Base-by-base conservation (phyloP, 2,329 filamentous ascomycete genomes). In the Penicillium italicum region DNA sequence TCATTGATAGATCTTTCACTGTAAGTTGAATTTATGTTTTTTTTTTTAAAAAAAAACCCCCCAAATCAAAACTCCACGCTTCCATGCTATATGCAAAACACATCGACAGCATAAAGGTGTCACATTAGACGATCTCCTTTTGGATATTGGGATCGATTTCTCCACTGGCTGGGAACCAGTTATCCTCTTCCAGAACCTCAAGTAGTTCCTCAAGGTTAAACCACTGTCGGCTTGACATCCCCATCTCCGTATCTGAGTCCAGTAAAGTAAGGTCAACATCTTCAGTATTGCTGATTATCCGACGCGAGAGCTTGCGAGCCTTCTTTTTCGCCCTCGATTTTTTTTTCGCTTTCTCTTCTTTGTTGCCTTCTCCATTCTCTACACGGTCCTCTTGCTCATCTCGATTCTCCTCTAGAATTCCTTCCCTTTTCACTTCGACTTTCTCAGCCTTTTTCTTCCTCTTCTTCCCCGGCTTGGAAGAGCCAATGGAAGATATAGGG, bases 111-210 rank as follows among this genome's bases (percentile, higher is more conserved):
- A 48, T 20, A 24, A 30, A 20, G 30, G 9, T 16, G 8, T 26
- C 34, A 49, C 36, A n/a, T 41, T 50, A 58, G 18, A 52, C 54
- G 24, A 65, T 54, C 31, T 55, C 53, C 18, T 57, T 11, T 40
- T 56, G 44, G 30, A 71, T 61, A 41, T 74, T 73, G 0, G 72
- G 62, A 49, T 74, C 65, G 10, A 74, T 63, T 24, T 59, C 47
- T 10, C 62, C 54, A 51, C 66, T 71, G n/a, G 62, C 63, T 16
- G 72, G 73, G 67, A 71, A 75, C 73, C 73, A 76, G 51, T 68
- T 65, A 47, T 76, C 72, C 20, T 76, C 71, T 43, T 70, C 68
- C 2, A 69, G 44, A 42, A 50, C 47, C 50, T 68, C 62, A 24
- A 61, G 43, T 7, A 62, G 42, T 14, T 50, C 48, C 18, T 54